These are phyloP conservation scores for Pittosporum tobira DNA, from an alignment of 129 eudicot species.

Conservation along the genomic window DNA sequence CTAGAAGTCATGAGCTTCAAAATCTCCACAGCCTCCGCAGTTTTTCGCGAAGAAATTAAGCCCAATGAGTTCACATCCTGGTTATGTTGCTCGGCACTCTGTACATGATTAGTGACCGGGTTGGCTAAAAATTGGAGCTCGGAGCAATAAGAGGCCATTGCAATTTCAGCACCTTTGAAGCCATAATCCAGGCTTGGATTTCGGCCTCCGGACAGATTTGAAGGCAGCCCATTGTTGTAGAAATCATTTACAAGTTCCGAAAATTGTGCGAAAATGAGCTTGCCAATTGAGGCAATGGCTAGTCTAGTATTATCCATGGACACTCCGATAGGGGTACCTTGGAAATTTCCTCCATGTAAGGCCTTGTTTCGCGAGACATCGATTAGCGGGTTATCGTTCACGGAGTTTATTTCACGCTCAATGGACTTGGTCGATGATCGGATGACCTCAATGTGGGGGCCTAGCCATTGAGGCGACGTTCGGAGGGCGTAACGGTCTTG, in stretches of 20 bases:
- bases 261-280: slow-evolving; percentile 54
- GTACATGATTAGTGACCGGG: slow-evolving; percentile 69
- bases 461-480: slow-evolving; percentile 67
- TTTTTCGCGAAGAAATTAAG: slow-evolving; percentile 52
- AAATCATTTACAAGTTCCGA: slow-evolving; percentile 63
- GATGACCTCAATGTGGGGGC: slow-evolving; percentile 67
- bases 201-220: slow-evolving; percentile 56
- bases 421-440: slow-evolving; percentile 49
- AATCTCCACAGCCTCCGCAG: slow-evolving; percentile 51
- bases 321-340: slow-evolving; percentile 70
- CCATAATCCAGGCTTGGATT: slow-evolving; percentile 70
- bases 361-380: slow-evolving; percentile 69
- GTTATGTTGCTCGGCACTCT: slow-evolving; percentile 66
- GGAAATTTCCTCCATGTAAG: slow-evolving; percentile 66
- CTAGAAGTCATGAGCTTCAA: slow-evolving; percentile 58
- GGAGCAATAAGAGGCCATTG: slow-evolving; percentile 67
- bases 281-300: slow-evolving; percentile 55
- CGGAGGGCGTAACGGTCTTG: slow-evolving; percentile 73
- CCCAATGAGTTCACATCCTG: slow-evolving; percentile 72
- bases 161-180: slow-evolving; percentile 66
- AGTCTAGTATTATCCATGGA: slow-evolving; percentile 63
- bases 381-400: slow-evolving; percentile 54
- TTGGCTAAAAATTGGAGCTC: slow-evolving; percentile 59
- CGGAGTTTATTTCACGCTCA: slow-evolving; percentile 65
- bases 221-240: slow-evolving; percentile 64